A percentile compares a stretch with the other conserved stretches of the same genome.
These are phyloP conservation scores for Boletus rex-veris DNA, from an alignment of 768 basidiomycete genomes.

Conservation along the genomic window DNA sequence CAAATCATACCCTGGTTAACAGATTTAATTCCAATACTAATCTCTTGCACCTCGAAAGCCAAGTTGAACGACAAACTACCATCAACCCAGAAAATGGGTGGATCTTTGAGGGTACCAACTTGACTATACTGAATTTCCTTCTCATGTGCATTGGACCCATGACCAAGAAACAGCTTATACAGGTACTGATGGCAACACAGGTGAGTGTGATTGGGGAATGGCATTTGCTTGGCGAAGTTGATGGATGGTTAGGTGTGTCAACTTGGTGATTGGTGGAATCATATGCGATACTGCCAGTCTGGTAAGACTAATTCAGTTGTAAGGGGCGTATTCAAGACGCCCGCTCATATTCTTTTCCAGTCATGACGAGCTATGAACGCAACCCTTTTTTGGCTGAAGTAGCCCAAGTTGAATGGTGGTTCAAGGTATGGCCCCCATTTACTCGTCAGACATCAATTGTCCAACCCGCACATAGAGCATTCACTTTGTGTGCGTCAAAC, in stretches of 20 bases:
- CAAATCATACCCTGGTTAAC: neutral
- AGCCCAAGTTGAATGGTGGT: conserved; percentile 84
- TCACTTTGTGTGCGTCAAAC: conserved; percentile 81
- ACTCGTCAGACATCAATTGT: neutral
- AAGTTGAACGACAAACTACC: conserved; percentile 54
- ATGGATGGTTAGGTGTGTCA: too few species aligned
- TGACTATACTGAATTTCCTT: conserved; percentile 88
- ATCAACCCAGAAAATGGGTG: conserved; percentile 52
- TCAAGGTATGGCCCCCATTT: conserved; percentile 60
- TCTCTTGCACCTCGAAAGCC: conserved; percentile 71
- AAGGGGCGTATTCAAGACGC: neutral
- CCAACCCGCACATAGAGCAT: conserved; percentile 52
- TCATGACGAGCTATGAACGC: conserved; percentile 61
- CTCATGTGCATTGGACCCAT: conserved; percentile 80
- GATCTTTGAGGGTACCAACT: conserved; percentile 75
- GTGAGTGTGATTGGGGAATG: conserved; percentile 33
- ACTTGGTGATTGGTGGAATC: conserved; percentile 16
- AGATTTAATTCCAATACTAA: conserved; percentile 78
- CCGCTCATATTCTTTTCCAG: conserved; percentile 15
- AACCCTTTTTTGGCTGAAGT: conserved; percentile 77
- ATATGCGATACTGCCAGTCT: too few species aligned
- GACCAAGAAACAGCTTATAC: conserved; percentile 77
- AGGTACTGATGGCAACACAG: conserved; percentile 71
- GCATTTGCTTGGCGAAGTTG: neutral
- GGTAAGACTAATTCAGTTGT: conserved; percentile 11